Evolutionary conservation across 1,284 basidiomycete species (phyloP), one percentile per base, ranked within the genome.

Genomic region (Marasmius sp.): DNA sequence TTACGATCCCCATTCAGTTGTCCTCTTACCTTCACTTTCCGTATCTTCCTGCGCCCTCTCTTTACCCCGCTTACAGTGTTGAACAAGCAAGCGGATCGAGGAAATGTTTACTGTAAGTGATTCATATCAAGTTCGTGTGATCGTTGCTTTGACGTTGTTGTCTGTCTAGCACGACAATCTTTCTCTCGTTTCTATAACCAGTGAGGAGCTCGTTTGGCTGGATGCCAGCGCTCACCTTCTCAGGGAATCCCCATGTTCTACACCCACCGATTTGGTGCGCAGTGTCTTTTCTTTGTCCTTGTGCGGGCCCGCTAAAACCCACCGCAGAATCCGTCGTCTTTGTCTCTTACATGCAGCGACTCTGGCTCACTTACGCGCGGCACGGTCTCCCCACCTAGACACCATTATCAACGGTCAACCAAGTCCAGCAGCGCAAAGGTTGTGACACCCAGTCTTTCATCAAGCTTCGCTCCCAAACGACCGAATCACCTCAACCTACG

Each of bases 181-280:
- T 52, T 71, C 68, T 36, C 70, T 75, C 54, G 64, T 68, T 33
- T 67, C 74, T 57, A 70, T 78, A 59, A 77, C 76, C 58, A 72
- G 75, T 57, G 80, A 81, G 63, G 81, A 81, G 68, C 71, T 81
- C 55, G 70, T 75, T 22, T 82, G 81, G 80, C 73, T 82, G 22
- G 74, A 77, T 55, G 79, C 79, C 33, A 77, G 74, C 63, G 71
- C 73, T 55, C 66, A 66, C 22, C 68, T 72, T 22, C 59, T 65
- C 36, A 62, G 63, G 55, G 59, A 66, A 1, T 52, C 54, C 22
- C 27, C 37, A 38, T 43, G 20, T 10, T 50, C 47, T 22, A 39
- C 57, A 11, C 16, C 48, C 57, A 48, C 51, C 20, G 27, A 36
- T 43, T 59, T 57, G 41, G 62, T 64, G 27, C 47, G 62, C 38